Evolutionary conservation across 805 yeast genomes (phyloP), one percentile per base, ranked within the genome.

Genomic region (Cyberlindnera mycetangii): DNA sequence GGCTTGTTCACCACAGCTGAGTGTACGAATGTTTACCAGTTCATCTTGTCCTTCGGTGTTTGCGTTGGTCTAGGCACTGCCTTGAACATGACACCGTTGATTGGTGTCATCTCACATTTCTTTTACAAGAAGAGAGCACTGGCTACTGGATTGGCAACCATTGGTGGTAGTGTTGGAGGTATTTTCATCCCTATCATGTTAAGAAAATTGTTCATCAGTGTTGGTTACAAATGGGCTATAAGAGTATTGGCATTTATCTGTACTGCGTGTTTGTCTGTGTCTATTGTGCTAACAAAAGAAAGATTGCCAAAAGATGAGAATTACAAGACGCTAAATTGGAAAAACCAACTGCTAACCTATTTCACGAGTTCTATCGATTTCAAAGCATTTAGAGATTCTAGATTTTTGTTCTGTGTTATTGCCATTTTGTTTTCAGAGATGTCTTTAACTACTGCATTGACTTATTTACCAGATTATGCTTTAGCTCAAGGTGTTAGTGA

Each of bases 71-170:
- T 74, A 5, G 88, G 86, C 0, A 71, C 78, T 28, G 84, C 83
- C 0, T 59, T 81, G 37, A 69, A 81, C 32, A 75, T 80, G 69
- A 74, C 82, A 6, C 88, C 89, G 0, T 62, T 79, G 32, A 68
- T 83, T 1, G 77, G 84, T 7, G 78, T 76, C 20, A 70, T 82
- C 2, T 78, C 82, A 16, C 87, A 84, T 48, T 84, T 85, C 83
- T 84, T 83, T 56, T 65, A 69, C 37, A 66, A 64, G 38, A 80
- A 70, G 54, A 68, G 89, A 55, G 89, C 83, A 1, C 63, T 70
- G 44, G 85, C 83, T 0, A 67, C 71, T 7, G 76, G 79, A 9
- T 45, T 72, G 1, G 76, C 79, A 0, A 71, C 76, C 4, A 65
- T 69, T 48, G 82, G 83, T 12, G 83, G 81, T 2, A 73, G 79